phyloP scores from a whole-genome alignment of 768 basidiomycete species.

The Chalciporus chontae region DNA sequence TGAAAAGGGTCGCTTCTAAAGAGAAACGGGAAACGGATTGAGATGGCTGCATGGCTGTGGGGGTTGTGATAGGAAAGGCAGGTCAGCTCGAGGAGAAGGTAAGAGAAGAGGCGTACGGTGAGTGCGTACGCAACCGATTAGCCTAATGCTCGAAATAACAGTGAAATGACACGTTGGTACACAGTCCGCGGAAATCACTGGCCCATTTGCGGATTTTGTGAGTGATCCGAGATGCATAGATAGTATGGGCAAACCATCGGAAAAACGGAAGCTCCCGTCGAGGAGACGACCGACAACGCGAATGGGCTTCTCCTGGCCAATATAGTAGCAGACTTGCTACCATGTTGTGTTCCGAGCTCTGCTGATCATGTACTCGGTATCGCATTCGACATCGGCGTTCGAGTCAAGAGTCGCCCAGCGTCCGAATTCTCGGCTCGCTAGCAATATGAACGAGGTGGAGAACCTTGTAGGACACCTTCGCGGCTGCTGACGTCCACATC shows the following conservation, averaged over 20 bases:
- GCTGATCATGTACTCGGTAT: not conserved
- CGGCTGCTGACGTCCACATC: constrained; percentile 13
- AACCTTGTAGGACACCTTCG: not conserved
- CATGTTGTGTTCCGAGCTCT: not conserved
- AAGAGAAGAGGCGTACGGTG: constrained; percentile 12
- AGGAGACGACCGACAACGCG: not conserved
- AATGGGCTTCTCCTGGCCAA: not conserved
- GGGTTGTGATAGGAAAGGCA: constrained; percentile 10
- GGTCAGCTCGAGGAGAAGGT: constrained; percentile 14
- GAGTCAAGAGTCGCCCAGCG: not conserved
- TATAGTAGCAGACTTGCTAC: not conserved
- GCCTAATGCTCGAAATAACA: constrained; percentile 22
- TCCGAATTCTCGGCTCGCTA: not conserved
- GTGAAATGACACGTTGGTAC: constrained; percentile 21
- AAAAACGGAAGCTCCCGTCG: not conserved
- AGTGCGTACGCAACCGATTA: constrained; percentile 21
- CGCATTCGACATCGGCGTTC: not conserved
- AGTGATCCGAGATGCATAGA: constrained; percentile 26
- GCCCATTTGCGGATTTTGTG: constrained; percentile 20
- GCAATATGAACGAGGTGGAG: not conserved
- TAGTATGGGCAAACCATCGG: constrained; percentile 6
- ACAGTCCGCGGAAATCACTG: constrained; percentile 33
- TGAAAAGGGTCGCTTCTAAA: constrained; percentile 2
- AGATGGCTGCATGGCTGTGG: constrained; percentile 12
- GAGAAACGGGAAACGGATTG: not conserved